Percentiles rank a stretch among this genome's conserved stretches.
Conservation (phyloP, 2,329 filamentous ascomycete genomes). For the Arthrobotrys megalospora region DNA sequence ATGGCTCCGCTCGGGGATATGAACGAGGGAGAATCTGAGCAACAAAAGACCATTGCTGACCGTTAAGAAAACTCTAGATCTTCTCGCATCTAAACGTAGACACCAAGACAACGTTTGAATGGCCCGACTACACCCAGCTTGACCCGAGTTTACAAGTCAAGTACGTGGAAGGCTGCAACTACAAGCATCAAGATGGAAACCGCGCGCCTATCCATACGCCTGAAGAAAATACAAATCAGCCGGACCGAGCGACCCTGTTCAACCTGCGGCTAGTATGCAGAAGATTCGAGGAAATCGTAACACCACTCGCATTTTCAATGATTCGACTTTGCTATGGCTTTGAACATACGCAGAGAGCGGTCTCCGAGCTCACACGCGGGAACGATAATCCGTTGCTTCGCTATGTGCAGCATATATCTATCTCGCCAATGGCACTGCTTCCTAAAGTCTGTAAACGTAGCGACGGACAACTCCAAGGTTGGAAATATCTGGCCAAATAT, state of each 20-base stretch:
- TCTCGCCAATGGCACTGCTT: constrained; percentile 7
- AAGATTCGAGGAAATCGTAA: background rate
- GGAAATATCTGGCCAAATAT: too few relatives aligned
- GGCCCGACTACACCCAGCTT: too few relatives aligned
- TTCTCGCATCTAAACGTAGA: background rate
- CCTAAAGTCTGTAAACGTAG: background rate
- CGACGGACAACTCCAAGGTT: background rate
- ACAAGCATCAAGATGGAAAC: too few relatives aligned
- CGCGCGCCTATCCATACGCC: too few relatives aligned
- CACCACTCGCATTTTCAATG: constrained; percentile 4
- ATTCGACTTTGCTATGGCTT: constrained; percentile 2
- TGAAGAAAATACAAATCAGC: background rate
- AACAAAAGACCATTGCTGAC: background rate
- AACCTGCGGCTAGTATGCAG: constrained; percentile 24
- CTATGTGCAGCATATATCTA: constrained; percentile 5
- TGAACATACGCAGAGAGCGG: constrained; percentile 4
- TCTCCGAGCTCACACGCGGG: background rate
- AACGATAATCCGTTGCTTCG: background rate
- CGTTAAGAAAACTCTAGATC: background rate
- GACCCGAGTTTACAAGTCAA: too few relatives aligned
- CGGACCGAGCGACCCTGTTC: constrained; percentile 9
- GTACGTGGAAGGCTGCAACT: too few relatives aligned
- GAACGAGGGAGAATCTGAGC: background rate
- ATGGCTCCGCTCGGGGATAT: too few relatives aligned
- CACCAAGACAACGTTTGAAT: too few relatives aligned